Evolutionary conservation across 225 moss, liverwort and hornwort genomes (phyloP).

Genomic region (Polytrichum formosum): DNA sequence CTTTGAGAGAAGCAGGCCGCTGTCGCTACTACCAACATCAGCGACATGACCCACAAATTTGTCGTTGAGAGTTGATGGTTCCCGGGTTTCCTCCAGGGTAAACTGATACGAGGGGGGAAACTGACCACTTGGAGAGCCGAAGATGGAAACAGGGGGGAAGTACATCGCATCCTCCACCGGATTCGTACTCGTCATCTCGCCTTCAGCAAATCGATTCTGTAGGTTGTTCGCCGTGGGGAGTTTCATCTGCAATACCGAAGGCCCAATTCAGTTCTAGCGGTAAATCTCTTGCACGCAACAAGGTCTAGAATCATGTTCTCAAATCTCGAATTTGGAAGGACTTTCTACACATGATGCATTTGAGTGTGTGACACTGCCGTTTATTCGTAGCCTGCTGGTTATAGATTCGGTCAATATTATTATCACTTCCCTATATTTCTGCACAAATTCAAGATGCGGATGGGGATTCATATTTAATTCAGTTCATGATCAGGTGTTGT

Average conservation of each 20-base stretch:
- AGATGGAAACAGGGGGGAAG: neutral
- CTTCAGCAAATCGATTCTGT: neutral
- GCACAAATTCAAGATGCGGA: too few relatives aligned
- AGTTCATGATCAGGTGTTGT: too few relatives aligned
- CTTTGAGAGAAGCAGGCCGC: neutral
- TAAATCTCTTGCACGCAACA: too few relatives aligned
- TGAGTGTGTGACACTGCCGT: too few relatives aligned
- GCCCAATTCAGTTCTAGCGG: neutral
- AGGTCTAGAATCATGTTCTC: too few relatives aligned
- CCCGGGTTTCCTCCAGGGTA: neutral
- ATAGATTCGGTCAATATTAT: too few relatives aligned
- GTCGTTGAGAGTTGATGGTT: neutral
- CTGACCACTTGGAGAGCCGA: neutral
- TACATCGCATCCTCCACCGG: conserved; percentile 1
- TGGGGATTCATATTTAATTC: too few relatives aligned
- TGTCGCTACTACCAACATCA: neutral
- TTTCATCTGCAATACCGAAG: neutral
- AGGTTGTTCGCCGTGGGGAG: neutral
- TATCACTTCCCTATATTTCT: too few relatives aligned
- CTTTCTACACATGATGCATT: too few relatives aligned
- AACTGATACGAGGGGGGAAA: neutral
- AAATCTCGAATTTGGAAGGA: too few relatives aligned
- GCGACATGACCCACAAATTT: neutral
- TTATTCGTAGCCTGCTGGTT: too few relatives aligned
- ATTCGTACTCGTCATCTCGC: neutral